Conservation (phyloP, 345 rosid genomes). For the Reutealis trisperma region DNA sequence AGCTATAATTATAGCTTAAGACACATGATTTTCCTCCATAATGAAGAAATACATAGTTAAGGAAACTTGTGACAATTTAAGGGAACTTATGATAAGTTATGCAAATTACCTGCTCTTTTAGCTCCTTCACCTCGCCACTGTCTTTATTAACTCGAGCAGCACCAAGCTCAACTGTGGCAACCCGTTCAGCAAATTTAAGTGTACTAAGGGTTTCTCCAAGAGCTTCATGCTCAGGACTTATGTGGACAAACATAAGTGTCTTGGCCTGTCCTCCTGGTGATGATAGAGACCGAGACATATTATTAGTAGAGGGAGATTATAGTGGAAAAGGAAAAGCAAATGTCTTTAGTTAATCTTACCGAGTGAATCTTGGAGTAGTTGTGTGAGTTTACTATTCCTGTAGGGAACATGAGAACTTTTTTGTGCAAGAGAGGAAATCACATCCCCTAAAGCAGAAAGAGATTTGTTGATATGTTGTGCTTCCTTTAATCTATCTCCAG, state of each 20-base stretch:
- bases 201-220: conserved; percentile 37
- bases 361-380: conserved; percentile 39
- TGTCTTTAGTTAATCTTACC: conserved; percentile 22
- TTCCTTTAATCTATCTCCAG: conserved; percentile 38
- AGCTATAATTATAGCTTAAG: background rate
- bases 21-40: background rate
- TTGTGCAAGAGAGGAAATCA: conserved; percentile 33
- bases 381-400: conserved; percentile 41
- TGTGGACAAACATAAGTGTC: conserved; percentile 41
- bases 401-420: conserved; percentile 37
- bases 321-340: background rate
- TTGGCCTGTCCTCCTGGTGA: conserved; percentile 38
- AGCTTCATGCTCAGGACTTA: conserved; percentile 39
- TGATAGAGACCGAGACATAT: background rate
- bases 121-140: conserved; percentile 32
- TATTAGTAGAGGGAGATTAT: background rate
- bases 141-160: conserved; percentile 41
- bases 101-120: conserved; percentile 34
- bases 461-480: conserved; percentile 40
- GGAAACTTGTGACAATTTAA: background rate
- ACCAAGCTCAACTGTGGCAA: conserved; percentile 40
- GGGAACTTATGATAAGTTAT: background rate
- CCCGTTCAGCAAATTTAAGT: conserved; percentile 39
- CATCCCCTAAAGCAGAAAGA: conserved; percentile 42
- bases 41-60: background rate